Evolutionary conservation across 2,329 filamentous ascomycete genomes (phyloP).

Genomic region (Penicillium sp.): DNA sequence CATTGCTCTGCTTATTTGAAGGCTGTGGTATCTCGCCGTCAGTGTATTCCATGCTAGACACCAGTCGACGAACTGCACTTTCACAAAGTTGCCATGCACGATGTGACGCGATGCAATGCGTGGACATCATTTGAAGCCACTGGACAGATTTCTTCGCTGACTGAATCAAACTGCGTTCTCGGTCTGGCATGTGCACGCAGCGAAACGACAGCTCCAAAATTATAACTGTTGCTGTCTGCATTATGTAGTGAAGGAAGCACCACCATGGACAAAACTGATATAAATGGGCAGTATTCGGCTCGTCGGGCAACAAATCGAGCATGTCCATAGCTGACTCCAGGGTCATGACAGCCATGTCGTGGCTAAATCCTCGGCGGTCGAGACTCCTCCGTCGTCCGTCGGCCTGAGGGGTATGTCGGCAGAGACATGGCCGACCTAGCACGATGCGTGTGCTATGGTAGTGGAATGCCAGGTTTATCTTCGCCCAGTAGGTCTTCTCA

Average conservation of each 20-base stretch:
- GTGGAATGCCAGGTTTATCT: too few relatives aligned
- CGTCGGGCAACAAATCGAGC: conserved; percentile 39
- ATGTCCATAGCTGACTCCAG: conserved; percentile 38
- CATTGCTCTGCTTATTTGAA: background rate
- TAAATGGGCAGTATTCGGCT: conserved; percentile 33
- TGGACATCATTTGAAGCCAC: too few relatives aligned
- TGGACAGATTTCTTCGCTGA: too few relatives aligned
- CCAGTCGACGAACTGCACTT: conserved; percentile 21
- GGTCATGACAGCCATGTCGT: conserved; percentile 7
- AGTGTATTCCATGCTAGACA: conserved; percentile 19
- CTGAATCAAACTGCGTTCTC: too few relatives aligned
- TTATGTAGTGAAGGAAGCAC: conserved; percentile 41
- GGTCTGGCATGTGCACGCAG: conserved; percentile 2
- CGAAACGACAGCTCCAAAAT: conserved; percentile 40
- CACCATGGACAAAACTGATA: conserved; percentile 41
- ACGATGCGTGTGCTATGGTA: too few relatives aligned
- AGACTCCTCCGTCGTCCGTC: too few relatives aligned
- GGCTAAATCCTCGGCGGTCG: too few relatives aligned
- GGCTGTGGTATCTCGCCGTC: conserved; percentile 1
- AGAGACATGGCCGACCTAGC: too few relatives aligned
- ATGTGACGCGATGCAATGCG: conserved; percentile 26
- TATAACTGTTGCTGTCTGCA: conserved; percentile 41
- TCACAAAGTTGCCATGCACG: conserved; percentile 37
- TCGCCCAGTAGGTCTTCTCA: too few relatives aligned
- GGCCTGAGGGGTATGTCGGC: too few relatives aligned